Base-by-base conservation (phyloP, 768 basidiomycete genomes). In the Naganishia vishniacii region DNA sequence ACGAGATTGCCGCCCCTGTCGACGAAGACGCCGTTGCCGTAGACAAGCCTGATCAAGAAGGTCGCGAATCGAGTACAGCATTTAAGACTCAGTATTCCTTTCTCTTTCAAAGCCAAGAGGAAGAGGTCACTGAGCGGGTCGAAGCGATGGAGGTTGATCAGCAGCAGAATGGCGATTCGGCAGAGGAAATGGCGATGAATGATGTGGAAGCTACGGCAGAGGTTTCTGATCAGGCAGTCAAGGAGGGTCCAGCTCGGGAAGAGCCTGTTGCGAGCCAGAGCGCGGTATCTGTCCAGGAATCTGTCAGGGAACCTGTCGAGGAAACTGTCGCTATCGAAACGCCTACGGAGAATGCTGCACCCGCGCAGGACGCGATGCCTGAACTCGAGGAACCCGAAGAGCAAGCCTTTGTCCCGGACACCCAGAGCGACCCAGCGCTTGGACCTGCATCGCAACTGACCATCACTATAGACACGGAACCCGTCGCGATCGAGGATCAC, bases 31-130 rank as follows among this genome's bases (percentile, higher is more conserved):
- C 37, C 9, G 16, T 40, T 16, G 37, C 37, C 16, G 37, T 8
- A 40, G 37, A 40, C 9, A n/a, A n/a, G n/a, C n/a, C n/a, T n/a
- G n/a, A n/a, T n/a, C n/a, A n/a, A n/a, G n/a, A n/a, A n/a, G n/a
- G n/a, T n/a, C n/a, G n/a, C n/a, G n/a, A n/a, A n/a, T n/a, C n/a
- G n/a, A n/a, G n/a, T n/a, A n/a, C 42, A 18, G 20, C 37, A 26
- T 56, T 23, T 12, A 34, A 29, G 49, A 51, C 31, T 15, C 42
- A 56, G 53, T 56, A 56, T 56, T 56, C 53, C 8, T 40, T 56
- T 40, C 53, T 56, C 6, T 40, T 56, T 26, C 28, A 15, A 8
- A 34, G 18, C 23, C 34, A 40, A 26, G 37, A 56, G 18, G 53
- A 56, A 3, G 37, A 37, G 34, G n/a, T 13, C 20, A 13, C 18